Percentiles rank a stretch among this genome's conserved stretches.
Conservation (phyloP, 495 filamentous ascomycete genomes). For the Neurospora sp. region DNA sequence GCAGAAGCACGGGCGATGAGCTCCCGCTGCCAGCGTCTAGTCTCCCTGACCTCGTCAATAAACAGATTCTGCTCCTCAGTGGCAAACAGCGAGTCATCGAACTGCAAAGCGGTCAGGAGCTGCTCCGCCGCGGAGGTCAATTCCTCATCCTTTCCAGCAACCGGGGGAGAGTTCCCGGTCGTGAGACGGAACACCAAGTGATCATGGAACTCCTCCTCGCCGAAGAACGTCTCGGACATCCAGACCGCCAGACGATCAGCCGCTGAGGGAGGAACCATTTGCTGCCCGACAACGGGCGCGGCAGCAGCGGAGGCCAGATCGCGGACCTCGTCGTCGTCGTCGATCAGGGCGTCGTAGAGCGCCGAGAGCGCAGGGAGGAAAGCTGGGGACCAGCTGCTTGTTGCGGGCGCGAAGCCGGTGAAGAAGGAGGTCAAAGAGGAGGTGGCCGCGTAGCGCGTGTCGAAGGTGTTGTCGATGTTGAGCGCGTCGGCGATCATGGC, state of each 20-base stretch:
- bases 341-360: slow-evolving; percentile 54
- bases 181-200: slow-evolving; percentile 26
- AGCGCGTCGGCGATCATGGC: slow-evolving; percentile 32
- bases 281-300: slow-evolving; percentile 23
- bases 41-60: slow-evolving; percentile 66
- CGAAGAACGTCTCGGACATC: slow-evolving; percentile 18
- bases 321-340: slow-evolving; percentile 86
- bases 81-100: slow-evolving; percentile 67
- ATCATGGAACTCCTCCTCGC: slow-evolving; percentile 19
- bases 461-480: slow-evolving; percentile 45
- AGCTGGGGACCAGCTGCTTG: slow-evolving; percentile 8
- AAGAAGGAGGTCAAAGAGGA: slow-evolving; percentile 27
- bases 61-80: slow-evolving; percentile 89
- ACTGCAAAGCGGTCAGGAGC: slow-evolving; percentile 41
- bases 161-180: slow-evolving; percentile 2
- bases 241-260: slow-evolving; percentile 25
- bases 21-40: slow-evolving; percentile 49
- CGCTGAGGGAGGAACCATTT: slow-evolving; percentile 32
- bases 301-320: slow-evolving; percentile 47
- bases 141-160: slow-evolving; percentile 1
- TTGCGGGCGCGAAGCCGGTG: neutral
- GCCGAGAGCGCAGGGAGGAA: slow-evolving; percentile 36
- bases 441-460: slow-evolving; percentile 51
- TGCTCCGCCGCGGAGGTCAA: slow-evolving; percentile 33
- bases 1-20: neutral